Base-by-base conservation (phyloP, 768 basidiomycete genomes). In the Mycena metata region DNA sequence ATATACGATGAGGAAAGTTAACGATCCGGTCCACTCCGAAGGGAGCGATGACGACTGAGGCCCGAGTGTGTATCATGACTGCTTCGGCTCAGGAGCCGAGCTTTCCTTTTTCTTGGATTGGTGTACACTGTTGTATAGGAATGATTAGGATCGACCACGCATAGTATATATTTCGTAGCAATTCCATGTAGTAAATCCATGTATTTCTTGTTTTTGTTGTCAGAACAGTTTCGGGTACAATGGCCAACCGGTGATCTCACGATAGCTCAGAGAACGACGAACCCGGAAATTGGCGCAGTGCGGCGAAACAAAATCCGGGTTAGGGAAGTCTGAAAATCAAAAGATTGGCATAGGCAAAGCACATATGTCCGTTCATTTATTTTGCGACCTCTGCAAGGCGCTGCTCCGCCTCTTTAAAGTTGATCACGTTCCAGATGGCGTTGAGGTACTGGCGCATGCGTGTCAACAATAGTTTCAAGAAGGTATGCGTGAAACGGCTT, bases 351-450 rank as follows among this genome's bases (percentile, higher is more conserved):
- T n/a, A 23, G 5, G n/a, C 43, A 30, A 30, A 11, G 60, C 8
- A 64, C 54, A 15, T 41, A 19, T 50, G 39, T 33, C 24, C n/a
- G 1, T 24, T 39, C 19, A 49, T 70, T 69, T 74, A 77, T 47
- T 78, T 71, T 36, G 76, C 66, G 39, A 80, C 84, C 60, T 83
- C 83, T 15, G 77, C 67, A 52, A 84, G 76, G 50, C 86, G 84
- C 57, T 83, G 82, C 77, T 96, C 95, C 9, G 96, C 97, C 81
- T 97, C 95, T 74, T 94, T 88, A 82, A 96, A 98, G 85, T 98
- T 96, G 86, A 98, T 89, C 67, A 99, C 96, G 72, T 90, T 91
- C 96, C 96, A 98, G 77, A 98, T 96, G 23, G 95, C 95, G 52
- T 88, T 89, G 79, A 99, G 90, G 84, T 99, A 98, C 96, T 96